phyloP scores from a whole-genome alignment of 768 basidiomycete genomes.

The Arthromyces matolae region DNA sequence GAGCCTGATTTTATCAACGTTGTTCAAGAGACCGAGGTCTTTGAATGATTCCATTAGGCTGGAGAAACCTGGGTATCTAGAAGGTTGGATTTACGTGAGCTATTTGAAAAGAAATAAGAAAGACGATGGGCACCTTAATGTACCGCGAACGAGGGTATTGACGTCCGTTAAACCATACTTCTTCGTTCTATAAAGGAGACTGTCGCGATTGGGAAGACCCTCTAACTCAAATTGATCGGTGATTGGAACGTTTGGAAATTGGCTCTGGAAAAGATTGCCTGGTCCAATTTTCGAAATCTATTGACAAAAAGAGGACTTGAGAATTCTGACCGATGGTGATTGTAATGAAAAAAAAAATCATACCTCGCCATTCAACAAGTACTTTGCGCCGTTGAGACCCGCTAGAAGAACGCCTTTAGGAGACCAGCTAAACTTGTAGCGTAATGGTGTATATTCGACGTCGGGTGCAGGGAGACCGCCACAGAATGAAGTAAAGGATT shows the following conservation, averaged over 20 bases:
- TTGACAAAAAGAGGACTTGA: neutral
- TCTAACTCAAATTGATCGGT: constrained; percentile 64
- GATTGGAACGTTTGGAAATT: constrained; percentile 68
- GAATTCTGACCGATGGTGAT: neutral
- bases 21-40: constrained; percentile 62
- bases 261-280: constrained; percentile 46
- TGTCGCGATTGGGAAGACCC: constrained; percentile 84
- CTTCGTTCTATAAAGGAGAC: constrained; percentile 62
- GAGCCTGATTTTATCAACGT: constrained; percentile 30
- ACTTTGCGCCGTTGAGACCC: constrained; percentile 68
- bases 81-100: neutral
- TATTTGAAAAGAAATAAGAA: neutral
- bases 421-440: constrained; percentile 95
- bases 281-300: constrained; percentile 52
- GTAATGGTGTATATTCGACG: constrained; percentile 57
- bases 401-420: constrained; percentile 84
- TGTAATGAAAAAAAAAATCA: neutral
- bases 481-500: constrained; percentile 86
- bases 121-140: constrained; percentile 52
- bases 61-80: constrained; percentile 82
- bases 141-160: constrained; percentile 66
- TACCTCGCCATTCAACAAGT: constrained; percentile 55
- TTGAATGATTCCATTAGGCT: constrained; percentile 71
- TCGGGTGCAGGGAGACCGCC: constrained; percentile 88
- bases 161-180: constrained; percentile 53